Evolutionary conservation across 108 stramenopile species (phyloP), one percentile per base, ranked within the genome.

Genomic region (Cyclotella baltica): DNA sequence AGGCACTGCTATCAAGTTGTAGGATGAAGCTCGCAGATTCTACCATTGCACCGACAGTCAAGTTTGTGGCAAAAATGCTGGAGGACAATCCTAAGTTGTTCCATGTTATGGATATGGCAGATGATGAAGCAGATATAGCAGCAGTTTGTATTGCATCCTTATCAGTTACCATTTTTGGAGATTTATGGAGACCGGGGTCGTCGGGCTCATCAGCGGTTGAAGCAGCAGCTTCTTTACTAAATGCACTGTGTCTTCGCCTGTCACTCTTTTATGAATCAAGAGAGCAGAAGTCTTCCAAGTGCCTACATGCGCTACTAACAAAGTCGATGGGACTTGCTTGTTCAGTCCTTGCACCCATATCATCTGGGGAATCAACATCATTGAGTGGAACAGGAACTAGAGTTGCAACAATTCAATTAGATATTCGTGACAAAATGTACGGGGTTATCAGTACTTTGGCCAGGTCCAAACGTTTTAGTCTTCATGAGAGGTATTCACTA

Each of bases 351-450:
- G 27, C 84, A 22, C 75, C 82, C 0, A 77, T 75, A 1, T 83
- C 86, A 2, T 59, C 85, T 30, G 79, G 67, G 13, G 31, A 76
- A 47, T 82, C 84, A 0, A 57, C 81, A 4, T 74, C 84, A 4
- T 47, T 47, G 64, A 48, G 46, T 20, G 66, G 30, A 23, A 75
- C 51, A 61, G 71, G 68, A 5, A 80, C 64, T 35, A 84, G 88
- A 36, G 79, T 43, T 55, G 69, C 73, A 36, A 71, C 76, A 19
- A 73, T 37, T 1, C 70, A 78, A 38, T 33, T 80, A 19, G 80
- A 92, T 36, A 87, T 90, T 22, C 80, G 91, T 4, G 94, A 95
- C 70, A 69, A 87, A 47, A 84, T 89, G 22, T 95, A 95, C 66
- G 89, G 89, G 10, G 77, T 86, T 10, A 70, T 95, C 22, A 89